Base-by-base conservation (phyloP, 805 yeast species). In the Candida incommunis region DNA sequence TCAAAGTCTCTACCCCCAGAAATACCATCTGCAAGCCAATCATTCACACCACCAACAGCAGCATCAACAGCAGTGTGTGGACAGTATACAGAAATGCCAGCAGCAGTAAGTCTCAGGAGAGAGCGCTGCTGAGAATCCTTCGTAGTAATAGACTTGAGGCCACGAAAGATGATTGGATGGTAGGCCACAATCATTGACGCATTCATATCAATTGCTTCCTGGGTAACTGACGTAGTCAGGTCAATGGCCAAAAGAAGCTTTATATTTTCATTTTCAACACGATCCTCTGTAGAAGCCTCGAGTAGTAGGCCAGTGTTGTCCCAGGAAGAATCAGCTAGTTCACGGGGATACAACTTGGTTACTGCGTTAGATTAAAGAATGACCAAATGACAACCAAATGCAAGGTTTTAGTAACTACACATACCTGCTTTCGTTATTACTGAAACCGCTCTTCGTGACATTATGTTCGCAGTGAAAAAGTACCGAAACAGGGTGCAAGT, bases 1-100 rank as follows among this genome's bases (percentile, higher is more conserved):
- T 60, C 57, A 45, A 54, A 46, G 46, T 48, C 49, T 1, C 50
- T 49, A 1, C 60, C 57, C 23, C 23, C 16, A 2, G 74, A 56
- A 3, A 81, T 62, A 2, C 84, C 83, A 31, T 74, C 76, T 1
- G 75, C 82, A 37, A 92, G 68, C 82, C 95, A 92, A 59, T 87
- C 97, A 53, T 92, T 92, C 50, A 92, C 96, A 21, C 98, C 98
- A n/a, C 81, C 82, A 11, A 63, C 62, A 7, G 92, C 92, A 22
- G 96, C 90, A 63, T 92, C 98, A 2, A 92, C 82, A 0, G 97
- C 87, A 1, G 98, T 90, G 58, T 92, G 99, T 22, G 99, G 98
- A 45, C 81, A 81, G 60, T 92, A 92, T 1, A 92, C 98, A 42
- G 87, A 75, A 46, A 92, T 74, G n/a, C 84, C 82, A 48, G 78